A percentile compares a stretch with the other conserved stretches of the same genome.
Evolutionary conservation across 768 basidiomycete species (phyloP).

Genomic region (Leucosporidium yakuticum): DNA sequence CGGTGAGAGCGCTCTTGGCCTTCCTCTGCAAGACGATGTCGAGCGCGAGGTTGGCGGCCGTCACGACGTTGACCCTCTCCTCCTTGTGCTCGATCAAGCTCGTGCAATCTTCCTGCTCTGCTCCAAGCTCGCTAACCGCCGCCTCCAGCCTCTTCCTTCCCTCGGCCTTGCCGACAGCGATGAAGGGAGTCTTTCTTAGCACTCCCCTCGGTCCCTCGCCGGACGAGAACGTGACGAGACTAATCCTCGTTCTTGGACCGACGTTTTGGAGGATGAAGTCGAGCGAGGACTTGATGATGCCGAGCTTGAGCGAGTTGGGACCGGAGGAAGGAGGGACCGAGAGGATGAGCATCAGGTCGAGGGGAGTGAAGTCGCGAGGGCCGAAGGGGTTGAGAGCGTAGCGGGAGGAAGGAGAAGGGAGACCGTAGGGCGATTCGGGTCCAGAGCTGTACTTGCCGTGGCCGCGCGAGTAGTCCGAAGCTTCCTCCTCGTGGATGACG

Average conservation of each 20-base stretch:
- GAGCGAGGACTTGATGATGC: conserved; percentile 79
- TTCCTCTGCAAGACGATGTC: conserved; percentile 76
- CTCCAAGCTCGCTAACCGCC: conserved; percentile 30
- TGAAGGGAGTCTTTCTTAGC: conserved; percentile 89
- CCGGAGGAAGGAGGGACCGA: conserved; percentile 70
- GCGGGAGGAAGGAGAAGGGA: not conserved
- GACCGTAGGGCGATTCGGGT: not conserved
- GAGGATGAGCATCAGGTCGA: conserved; percentile 88
- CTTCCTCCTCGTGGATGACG: conserved; percentile 4
- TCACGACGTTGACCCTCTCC: conserved; percentile 94
- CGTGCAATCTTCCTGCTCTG: conserved; percentile 55
- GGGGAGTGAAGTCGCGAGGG: conserved; percentile 55
- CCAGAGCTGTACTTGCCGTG: not conserved
- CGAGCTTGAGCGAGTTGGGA: conserved; percentile 71
- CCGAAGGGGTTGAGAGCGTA: not conserved
- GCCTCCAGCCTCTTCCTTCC: conserved; percentile 25
- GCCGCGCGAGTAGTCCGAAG: not conserved
- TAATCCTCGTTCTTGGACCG: conserved; percentile 70
- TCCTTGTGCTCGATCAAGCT: conserved; percentile 71
- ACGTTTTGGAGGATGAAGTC: conserved; percentile 77
- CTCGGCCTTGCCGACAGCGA: conserved; percentile 53
- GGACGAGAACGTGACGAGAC: conserved; percentile 87
- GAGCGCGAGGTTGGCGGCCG: conserved; percentile 93
- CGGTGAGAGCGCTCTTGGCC: conserved; percentile 75
- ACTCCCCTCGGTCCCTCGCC: conserved; percentile 51